These are phyloP conservation scores for Ophiosphaerella narmari DNA, from an alignment of 2,329 filamentous ascomycete genomes.

Conservation along the genomic window DNA sequence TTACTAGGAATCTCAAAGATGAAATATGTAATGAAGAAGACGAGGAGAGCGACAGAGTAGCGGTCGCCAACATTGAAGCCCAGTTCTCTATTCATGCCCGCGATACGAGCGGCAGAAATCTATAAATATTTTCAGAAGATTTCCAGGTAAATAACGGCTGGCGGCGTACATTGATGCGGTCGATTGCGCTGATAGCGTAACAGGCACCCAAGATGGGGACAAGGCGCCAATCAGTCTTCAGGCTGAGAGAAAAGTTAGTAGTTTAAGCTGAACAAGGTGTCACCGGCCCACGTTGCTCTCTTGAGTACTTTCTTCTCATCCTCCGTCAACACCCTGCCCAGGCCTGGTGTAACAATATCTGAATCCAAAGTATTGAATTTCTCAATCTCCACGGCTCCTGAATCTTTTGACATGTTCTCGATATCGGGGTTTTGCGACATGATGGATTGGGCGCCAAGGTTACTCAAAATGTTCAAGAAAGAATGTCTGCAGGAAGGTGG, in stretches of 20 bases:
- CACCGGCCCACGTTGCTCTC: slow-evolving; percentile 16
- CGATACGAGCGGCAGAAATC: slow-evolving; percentile 41
- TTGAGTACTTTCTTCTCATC: slow-evolving; percentile 15
- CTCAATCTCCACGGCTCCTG: slow-evolving; percentile 21
- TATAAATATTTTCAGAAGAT: background rate
- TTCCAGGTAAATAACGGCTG: background rate
- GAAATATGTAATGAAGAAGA: slow-evolving; percentile 60
- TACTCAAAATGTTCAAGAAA: too few relatives aligned
- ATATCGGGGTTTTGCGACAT: slow-evolving; percentile 7
- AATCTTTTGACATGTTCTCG: slow-evolving; percentile 15
- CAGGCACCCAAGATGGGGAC: slow-evolving; percentile 34
- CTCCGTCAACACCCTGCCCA: slow-evolving; percentile 5
- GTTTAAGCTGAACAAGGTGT: background rate
- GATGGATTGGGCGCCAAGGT: background rate
- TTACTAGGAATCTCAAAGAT: slow-evolving; percentile 58
- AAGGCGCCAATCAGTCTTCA: slow-evolving; percentile 35
- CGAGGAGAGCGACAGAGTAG: slow-evolving; percentile 55
- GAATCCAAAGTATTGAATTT: slow-evolving; percentile 16
- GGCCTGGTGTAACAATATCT: background rate
- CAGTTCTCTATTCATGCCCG: slow-evolving; percentile 54
- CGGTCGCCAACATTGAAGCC: slow-evolving; percentile 47
- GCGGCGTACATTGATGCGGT: slow-evolving; percentile 21
- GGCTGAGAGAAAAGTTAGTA: slow-evolving; percentile 17
- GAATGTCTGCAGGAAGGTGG: too few relatives aligned
- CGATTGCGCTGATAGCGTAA: slow-evolving; percentile 27